Percentiles rank a stretch among this genome's conserved stretches.
phyloP scores from a whole-genome alignment of 495 filamentous ascomycete genomes.

The Podospora conica region DNA sequence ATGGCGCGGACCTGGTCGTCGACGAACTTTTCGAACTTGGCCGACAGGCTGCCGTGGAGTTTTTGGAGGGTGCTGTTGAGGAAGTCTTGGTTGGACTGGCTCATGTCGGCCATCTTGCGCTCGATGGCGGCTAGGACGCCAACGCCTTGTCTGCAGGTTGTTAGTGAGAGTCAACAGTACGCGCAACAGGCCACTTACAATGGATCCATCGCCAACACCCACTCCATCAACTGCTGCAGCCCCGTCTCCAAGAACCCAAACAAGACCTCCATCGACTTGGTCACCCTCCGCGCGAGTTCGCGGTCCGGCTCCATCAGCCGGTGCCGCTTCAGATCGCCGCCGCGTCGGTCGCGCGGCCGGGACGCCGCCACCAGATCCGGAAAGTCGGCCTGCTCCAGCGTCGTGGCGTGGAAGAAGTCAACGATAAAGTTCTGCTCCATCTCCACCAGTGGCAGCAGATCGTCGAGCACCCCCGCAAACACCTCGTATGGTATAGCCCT shows the following conservation, averaged over 20 bases:
- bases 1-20: slow-evolving; percentile 93
- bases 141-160: slow-evolving; percentile 64
- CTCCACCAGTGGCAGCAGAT: slow-evolving; percentile 70
- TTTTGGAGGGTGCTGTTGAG: slow-evolving; percentile 72
- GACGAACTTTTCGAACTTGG: slow-evolving; percentile 78
- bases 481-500: slow-evolving; percentile 70
- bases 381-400: slow-evolving; percentile 70
- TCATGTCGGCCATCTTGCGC: slow-evolving; percentile 64
- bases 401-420: slow-evolving; percentile 86
- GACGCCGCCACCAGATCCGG: slow-evolving; percentile 64
- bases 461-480: slow-evolving; percentile 73
- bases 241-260: slow-evolving; percentile 76
- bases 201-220: slow-evolving; percentile 73
- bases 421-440: slow-evolving; percentile 93
- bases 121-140: slow-evolving; percentile 80
- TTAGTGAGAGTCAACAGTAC: slow-evolving; percentile 9
- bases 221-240: slow-evolving; percentile 75
- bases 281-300: slow-evolving; percentile 68
- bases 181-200: slow-evolving; percentile 48
- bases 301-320: slow-evolving; percentile 79
- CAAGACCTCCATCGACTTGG: slow-evolving; percentile 78
- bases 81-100: slow-evolving; percentile 89
- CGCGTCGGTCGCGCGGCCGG: slow-evolving; percentile 58
- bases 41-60: slow-evolving; percentile 66
- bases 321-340: slow-evolving; percentile 62